Conservation (phyloP, 495 filamentous ascomycete genomes). For the Cetradonia linearis region DNA sequence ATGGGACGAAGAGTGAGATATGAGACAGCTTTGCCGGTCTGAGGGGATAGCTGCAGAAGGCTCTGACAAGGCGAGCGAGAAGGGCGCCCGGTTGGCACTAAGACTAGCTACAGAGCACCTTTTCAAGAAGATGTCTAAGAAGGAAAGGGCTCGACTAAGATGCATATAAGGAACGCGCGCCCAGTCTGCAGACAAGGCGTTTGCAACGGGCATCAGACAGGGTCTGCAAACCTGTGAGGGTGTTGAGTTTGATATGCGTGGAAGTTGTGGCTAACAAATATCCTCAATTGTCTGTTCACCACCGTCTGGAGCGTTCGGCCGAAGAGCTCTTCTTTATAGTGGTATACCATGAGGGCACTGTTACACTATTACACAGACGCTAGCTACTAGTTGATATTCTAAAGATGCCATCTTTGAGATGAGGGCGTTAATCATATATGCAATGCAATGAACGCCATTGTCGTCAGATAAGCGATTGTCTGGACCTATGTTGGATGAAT, state of each 20-base stretch:
- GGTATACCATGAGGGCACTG: too few relatives aligned
- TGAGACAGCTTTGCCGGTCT: not conserved
- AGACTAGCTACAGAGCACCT: not conserved
- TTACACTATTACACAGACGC: too few relatives aligned
- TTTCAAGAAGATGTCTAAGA: not conserved
- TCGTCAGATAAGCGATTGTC: too few relatives aligned
- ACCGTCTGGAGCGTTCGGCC: slow-evolving; percentile 49
- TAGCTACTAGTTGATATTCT: too few relatives aligned
- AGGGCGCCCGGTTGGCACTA: not conserved
- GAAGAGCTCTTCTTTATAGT: slow-evolving; percentile 85
- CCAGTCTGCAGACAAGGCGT: too few relatives aligned
- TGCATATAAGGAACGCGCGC: too few relatives aligned
- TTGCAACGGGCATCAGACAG: not conserved
- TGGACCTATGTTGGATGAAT: too few relatives aligned
- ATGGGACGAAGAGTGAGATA: slow-evolving; percentile 33
- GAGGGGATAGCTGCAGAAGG: not conserved
- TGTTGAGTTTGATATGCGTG: not conserved
- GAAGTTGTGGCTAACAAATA: slow-evolving; percentile 15
- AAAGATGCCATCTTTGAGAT: too few relatives aligned
- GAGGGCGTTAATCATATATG: too few relatives aligned
- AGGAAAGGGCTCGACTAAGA: too few relatives aligned
- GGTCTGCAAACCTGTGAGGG: not conserved
- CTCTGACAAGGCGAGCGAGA: not conserved
- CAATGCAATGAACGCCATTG: too few relatives aligned
- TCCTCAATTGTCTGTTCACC: slow-evolving; percentile 33